A percentile compares a stretch with the other conserved stretches of the same genome.
phyloP scores from a whole-genome alignment of 306 rosid species.

The Lathyrus sativus region DNA sequence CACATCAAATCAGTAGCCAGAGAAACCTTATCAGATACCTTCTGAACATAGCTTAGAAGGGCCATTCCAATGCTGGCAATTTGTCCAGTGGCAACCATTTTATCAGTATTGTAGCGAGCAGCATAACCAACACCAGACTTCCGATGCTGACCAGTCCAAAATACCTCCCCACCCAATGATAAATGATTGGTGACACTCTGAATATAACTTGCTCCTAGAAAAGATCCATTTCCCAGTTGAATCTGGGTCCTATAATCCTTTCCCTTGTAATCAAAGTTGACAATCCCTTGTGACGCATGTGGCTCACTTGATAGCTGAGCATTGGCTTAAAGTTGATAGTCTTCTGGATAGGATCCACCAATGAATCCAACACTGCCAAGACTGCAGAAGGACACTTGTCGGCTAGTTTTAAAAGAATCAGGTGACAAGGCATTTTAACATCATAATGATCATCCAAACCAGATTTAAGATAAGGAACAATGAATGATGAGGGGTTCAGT shows the following conservation, averaged over 20 bases:
- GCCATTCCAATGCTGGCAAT: too few relatives aligned
- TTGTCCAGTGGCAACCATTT: too few relatives aligned
- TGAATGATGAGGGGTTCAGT: slow-evolving; percentile 97
- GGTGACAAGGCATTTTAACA: slow-evolving; percentile 91
- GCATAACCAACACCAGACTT: too few relatives aligned
- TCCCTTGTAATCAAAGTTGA: slow-evolving; percentile 94
- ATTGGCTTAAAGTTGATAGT: slow-evolving; percentile 94
- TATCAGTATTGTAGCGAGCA: too few relatives aligned
- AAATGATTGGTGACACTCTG: too few relatives aligned
- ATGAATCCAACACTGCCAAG: slow-evolving; percentile 93
- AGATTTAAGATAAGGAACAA: slow-evolving; percentile 91
- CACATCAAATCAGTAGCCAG: too few relatives aligned
- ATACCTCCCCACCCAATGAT: too few relatives aligned
- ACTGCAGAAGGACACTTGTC: slow-evolving; percentile 98
- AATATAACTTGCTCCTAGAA: slow-evolving; percentile 92
- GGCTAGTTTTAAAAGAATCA: slow-evolving; percentile 55
- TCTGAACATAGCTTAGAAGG: too few relatives aligned
- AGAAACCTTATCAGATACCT: too few relatives aligned
- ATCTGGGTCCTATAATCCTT: slow-evolving; percentile 81
- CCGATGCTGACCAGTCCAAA: too few relatives aligned
- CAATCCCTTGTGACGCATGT: slow-evolving; percentile 96
- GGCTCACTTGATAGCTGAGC: slow-evolving; percentile 97
- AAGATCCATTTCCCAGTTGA: slow-evolving; percentile 95
- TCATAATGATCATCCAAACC: slow-evolving; percentile 99
- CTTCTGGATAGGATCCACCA: slow-evolving; percentile 98